Base-by-base conservation (phyloP, 164 flowering plant species). In the Tetracentron sinense region DNA sequence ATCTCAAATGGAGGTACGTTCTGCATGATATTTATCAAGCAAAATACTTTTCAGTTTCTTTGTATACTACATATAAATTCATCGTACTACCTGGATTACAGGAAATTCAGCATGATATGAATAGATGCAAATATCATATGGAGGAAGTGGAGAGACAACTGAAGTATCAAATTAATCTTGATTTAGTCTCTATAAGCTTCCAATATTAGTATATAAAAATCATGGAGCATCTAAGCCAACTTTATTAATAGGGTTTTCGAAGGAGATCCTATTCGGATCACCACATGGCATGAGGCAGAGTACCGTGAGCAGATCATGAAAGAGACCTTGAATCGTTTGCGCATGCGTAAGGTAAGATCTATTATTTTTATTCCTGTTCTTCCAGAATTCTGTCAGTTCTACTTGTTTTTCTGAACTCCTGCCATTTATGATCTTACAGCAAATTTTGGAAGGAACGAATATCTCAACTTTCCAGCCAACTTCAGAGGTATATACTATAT, bases 61-160 rank as follows among this genome's bases (percentile, higher is more conserved):
- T 33, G 11, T 38, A 3, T 58, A 15, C 10, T 58, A 38, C 25
- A 8, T 23, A 21, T 4, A 4, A 7, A n/a, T n/a, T n/a, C 7
- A 44, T 25, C 6, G 49, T 7, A 6, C 2, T 28, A 44, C 21
- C 17, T 22, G 30, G 26, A 19, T 62, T 60, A 25, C 75, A 76
- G 79, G 79, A 70, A 47, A 56, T 75, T 57, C 78, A 81, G 42
- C 73, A 68, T 67, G 77, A 79, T 59, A 63, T 79, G 19, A n/a
- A 68, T 2, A 66, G 61, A 67, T 72, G 64, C 23, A 76, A 72
- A 60, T 65, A 70, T 58, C 81, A 67, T 28, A 51, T 83, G 61
- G 73, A 73, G 35, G 76, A 75, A 8, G 58, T 70, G 66, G 72
- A 78, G 59, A 80, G 65, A 51, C 66, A 60, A 48, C 71, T 83